phyloP scores from a whole-genome alignment of 441 rosid species.

The Mallotus repandus region DNA sequence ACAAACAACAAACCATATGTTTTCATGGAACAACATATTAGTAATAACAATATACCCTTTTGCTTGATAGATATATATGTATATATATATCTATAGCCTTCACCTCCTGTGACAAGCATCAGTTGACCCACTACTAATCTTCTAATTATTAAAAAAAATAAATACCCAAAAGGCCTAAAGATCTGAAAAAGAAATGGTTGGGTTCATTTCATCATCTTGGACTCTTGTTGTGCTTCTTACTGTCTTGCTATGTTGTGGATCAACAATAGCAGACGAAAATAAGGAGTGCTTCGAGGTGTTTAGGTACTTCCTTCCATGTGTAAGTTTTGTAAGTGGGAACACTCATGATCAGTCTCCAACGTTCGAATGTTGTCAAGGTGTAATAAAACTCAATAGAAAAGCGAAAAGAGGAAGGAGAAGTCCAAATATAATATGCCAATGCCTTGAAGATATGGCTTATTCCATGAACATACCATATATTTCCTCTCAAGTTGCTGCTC shows the following conservation, averaged over 20 bases:
- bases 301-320: conserved; percentile 11
- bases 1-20: too few relatives aligned
- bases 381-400: conserved; percentile 17
- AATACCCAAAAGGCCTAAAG: too few relatives aligned
- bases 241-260: not conserved
- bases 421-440: conserved; percentile 32
- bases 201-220: too few relatives aligned
- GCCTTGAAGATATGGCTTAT: conserved; percentile 44
- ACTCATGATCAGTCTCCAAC: not conserved
- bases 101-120: too few relatives aligned
- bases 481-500: conserved; percentile 28
- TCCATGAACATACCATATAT: conserved; percentile 32
- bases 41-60: too few relatives aligned
- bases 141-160: too few relatives aligned
- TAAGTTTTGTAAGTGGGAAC: not conserved
- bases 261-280: not conserved
- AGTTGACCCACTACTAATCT: too few relatives aligned
- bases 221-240: not conserved
- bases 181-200: too few relatives aligned
- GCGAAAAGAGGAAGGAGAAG: not conserved
- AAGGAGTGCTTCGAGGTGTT: not conserved
- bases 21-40: too few relatives aligned
- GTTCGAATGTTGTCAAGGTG: conserved; percentile 16
- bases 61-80: too few relatives aligned
- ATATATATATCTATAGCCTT: too few relatives aligned